A percentile compares a stretch with the other conserved stretches of the same genome.
Evolutionary conservation across 768 basidiomycete genomes (phyloP).

Genomic region (Hygrocybe punicea): DNA sequence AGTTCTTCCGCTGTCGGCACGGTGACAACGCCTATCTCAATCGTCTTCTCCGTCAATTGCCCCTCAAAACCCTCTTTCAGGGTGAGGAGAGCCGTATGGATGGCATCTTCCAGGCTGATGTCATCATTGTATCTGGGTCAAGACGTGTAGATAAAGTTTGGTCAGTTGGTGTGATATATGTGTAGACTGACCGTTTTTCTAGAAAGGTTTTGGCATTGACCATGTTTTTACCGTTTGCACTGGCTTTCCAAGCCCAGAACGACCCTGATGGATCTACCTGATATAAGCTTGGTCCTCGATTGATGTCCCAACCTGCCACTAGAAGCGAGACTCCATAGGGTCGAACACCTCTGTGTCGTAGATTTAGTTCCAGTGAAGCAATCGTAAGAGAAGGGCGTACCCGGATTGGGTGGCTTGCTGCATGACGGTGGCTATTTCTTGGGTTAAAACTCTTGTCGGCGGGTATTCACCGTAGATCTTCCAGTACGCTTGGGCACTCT

Average conservation of each 20-base stretch:
- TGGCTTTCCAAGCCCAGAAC: conserved; percentile 99
- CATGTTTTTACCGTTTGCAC: conserved; percentile 99
- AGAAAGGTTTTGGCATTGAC: conserved; percentile 99
- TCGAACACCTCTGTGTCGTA: conserved; percentile 76
- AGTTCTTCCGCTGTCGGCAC: conserved; percentile 72
- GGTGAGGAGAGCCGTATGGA: conserved; percentile 96
- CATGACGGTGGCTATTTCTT: conserved; percentile 97
- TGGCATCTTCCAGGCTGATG: conserved; percentile 97
- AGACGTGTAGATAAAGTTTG: conserved; percentile 20
- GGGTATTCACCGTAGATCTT: conserved; percentile 99
- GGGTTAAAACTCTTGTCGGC: conserved; percentile 90
- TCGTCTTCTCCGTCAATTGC: conserved; percentile 99
- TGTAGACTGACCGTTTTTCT: conserved; percentile 82
- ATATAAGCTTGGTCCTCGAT: conserved; percentile 94
- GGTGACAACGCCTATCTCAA: conserved; percentile 96
- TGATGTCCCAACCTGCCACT: conserved; percentile 94
- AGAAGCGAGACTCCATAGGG: conserved; percentile 98
- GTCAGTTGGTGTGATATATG: not conserved
- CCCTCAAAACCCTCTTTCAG: conserved; percentile 99
- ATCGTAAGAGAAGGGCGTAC: conserved; percentile 45
- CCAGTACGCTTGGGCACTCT: conserved; percentile 99
- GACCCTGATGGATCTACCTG: conserved; percentile 99
- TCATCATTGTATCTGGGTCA: conserved; percentile 91
- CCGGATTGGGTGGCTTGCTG: conserved; percentile 98
- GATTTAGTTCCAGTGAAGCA: conserved; percentile 30